A percentile compares a stretch with the other conserved stretches of the same genome.
Evolutionary conservation across 2,329 filamentous ascomycete species (phyloP).

Genomic region (Colletotrichum camelliae): DNA sequence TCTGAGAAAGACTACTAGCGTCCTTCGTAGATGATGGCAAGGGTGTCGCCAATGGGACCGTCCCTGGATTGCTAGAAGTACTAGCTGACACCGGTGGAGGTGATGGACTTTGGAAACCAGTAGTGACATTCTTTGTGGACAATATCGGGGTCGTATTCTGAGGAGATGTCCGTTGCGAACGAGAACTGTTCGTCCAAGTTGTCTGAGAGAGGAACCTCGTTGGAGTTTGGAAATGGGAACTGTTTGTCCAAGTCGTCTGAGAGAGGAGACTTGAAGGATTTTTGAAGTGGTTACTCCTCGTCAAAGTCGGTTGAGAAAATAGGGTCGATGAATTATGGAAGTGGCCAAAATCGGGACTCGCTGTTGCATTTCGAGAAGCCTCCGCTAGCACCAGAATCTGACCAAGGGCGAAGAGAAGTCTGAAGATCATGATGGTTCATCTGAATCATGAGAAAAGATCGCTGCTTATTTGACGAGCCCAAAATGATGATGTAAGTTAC

Average conservation of each 20-base stretch:
- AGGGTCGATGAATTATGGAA: background rate
- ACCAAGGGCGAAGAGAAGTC: background rate
- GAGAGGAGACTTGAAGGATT: background rate
- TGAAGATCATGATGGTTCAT: background rate
- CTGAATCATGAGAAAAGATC: background rate
- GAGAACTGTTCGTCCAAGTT: background rate
- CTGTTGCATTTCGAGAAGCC: background rate
- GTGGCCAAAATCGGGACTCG: background rate
- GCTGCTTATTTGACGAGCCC: background rate
- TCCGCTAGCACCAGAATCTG: background rate
- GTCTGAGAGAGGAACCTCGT: background rate
- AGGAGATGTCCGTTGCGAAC: background rate
- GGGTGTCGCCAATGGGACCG: background rate
- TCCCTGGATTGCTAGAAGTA: background rate
- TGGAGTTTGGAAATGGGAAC: background rate
- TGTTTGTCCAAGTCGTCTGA: background rate
- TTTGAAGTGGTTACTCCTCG: no score
- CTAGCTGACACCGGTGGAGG: background rate
- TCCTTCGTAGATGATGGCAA: background rate
- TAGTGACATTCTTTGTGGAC: background rate
- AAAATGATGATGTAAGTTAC: background rate
- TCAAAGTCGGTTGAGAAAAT: background rate
- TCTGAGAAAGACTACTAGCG: background rate
- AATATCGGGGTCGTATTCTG: no score
- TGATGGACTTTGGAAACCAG: background rate